Percentiles rank a stretch among this genome's conserved stretches.
Conservation (phyloP, 2,329 filamentous ascomycete genomes). For the Chrysosphaeria jannelii region DNA sequence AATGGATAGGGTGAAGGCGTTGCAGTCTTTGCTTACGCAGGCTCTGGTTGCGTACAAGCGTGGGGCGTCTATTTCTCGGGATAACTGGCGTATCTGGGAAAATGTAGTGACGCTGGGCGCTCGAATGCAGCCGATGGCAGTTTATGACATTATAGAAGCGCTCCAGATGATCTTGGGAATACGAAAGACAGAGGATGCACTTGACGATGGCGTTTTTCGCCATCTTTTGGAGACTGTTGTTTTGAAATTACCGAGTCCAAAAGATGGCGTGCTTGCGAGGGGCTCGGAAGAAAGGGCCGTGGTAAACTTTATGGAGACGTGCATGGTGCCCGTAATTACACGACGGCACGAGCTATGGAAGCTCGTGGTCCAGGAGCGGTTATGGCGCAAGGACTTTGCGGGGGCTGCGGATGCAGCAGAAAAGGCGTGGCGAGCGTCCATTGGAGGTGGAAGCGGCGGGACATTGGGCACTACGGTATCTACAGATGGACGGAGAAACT, state of each 20-base stretch:
- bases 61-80: conserved; percentile 53
- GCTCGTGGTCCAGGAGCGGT: conserved; percentile 36
- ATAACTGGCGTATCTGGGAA: conserved; percentile 86
- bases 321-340: conserved; percentile 62
- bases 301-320: conserved; percentile 40
- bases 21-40: conserved; percentile 37
- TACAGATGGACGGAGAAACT: conserved; percentile 14
- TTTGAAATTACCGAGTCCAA: conserved; percentile 9
- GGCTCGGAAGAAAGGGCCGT: conserved; percentile 32
- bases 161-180: conserved; percentile 49
- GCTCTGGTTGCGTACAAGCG: conserved; percentile 65
- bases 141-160: conserved; percentile 45
- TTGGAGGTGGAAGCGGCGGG: conserved; percentile 7
- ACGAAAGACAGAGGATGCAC: conserved; percentile 42
- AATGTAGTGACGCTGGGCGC: conserved; percentile 75
- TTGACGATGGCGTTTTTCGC: conserved; percentile 45
- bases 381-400: conserved; percentile 39
- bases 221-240: conserved; percentile 44
- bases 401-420: conserved; percentile 62
- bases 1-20: no score
- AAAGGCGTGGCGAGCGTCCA: conserved; percentile 58
- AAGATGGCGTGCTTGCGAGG: conserved; percentile 15
- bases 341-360: conserved; percentile 47
- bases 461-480: conserved; percentile 14
- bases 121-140: conserved; percentile 43